phyloP scores from a whole-genome alignment of 805 yeast genomes.

The Naumovozyma baii region DNA sequence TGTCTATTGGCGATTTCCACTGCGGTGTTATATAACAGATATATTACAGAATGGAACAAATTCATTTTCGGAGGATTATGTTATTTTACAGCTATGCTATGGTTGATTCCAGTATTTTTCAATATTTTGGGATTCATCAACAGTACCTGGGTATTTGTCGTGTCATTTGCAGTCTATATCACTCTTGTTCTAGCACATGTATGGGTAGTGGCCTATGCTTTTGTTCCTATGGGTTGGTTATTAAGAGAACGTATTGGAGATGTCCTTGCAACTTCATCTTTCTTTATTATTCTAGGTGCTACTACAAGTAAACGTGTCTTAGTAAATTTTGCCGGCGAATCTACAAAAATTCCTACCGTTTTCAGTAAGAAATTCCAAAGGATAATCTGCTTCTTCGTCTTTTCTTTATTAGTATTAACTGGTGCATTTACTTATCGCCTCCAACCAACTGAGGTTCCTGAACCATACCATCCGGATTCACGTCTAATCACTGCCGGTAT shows the following conservation, averaged over 20 bases:
- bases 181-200: constrained; percentile 70
- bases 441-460: constrained; percentile 40
- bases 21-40: constrained; percentile 13
- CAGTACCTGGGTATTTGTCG: constrained; percentile 44
- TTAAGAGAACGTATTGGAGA: constrained; percentile 84
- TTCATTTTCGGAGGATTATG: constrained; percentile 54
- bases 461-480: constrained; percentile 58
- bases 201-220: constrained; percentile 97
- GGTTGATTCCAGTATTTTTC: constrained; percentile 56
- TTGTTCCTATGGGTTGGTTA: constrained; percentile 88
- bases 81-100: constrained; percentile 54
- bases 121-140: constrained; percentile 46
- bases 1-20: constrained; percentile 25
- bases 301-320: neutral
- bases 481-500: constrained; percentile 85
- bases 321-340: neutral
- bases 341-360: neutral
- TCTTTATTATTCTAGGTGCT: constrained; percentile 45
- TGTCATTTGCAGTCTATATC: constrained; percentile 42
- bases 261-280: constrained; percentile 49
- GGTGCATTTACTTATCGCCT: constrained; percentile 18
- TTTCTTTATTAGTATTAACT: constrained; percentile 11
- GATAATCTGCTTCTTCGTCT: constrained; percentile 10
- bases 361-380: constrained; percentile 11
- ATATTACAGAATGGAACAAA: constrained; percentile 23